Base-by-base conservation (phyloP, 257 asterid genomes). In the Forsythia viridissima region DNA sequence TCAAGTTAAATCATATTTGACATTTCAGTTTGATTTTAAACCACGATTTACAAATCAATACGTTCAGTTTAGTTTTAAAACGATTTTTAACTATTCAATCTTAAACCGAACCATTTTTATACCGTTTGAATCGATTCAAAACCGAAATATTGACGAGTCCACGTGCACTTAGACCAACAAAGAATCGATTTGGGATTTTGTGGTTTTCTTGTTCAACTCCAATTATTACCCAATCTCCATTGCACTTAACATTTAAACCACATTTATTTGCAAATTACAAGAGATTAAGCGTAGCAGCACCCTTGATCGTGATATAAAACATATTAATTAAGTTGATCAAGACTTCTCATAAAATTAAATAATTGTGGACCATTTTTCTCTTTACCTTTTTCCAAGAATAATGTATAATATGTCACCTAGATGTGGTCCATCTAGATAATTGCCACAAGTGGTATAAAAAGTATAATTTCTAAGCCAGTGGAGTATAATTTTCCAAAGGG, bases 371-470 rank as follows among this genome's bases (percentile, higher is more conserved):
- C 37, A 24, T 63, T 63, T 21, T 63, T 30, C 10, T 24, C 39
- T 30, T n/a, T 21, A 59, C 68, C 20, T 63, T 63, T 63, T 24
- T 8, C 15, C 15, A 8, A 24, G 15, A 63, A 63, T 3, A 63
- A 24, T 63, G 15, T 63, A 20, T 24, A 21, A 24, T 21, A 10
- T 63, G 69, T 21, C 68, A 61, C 38, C 36, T 61, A 61, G 69
- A 20, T 20, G 39, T 63, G 69, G 69, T 63, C 69, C 69, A 63
- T 57, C 66, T 18, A 57, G 66, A 57, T 57, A 18, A 57, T 57
- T 57, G 66, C 66, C 66, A 57, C 66, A 57, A 57, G 66, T 57
- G 66, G 66, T 18, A n/a, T 57, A 18, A 57, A n/a, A 57, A 57
- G 66, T 57, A 57, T n/a, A n/a, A 57, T 20, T 61, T 20, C 13